phyloP scores from a whole-genome alignment of 2,329 filamentous ascomycete species.

The Chalaropsis thielavioides region DNA sequence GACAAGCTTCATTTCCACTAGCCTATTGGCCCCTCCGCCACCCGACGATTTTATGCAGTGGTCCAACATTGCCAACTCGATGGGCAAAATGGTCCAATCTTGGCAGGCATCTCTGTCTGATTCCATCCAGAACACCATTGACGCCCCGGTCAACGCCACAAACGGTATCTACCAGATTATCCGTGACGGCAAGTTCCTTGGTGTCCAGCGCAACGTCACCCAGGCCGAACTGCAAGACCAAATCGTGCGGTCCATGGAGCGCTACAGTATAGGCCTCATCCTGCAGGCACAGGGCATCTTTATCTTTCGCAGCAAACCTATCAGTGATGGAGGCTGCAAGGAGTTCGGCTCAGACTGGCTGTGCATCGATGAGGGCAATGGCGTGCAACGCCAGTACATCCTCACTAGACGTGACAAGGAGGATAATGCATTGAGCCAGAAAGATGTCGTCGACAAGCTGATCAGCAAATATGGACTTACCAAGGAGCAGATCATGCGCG shows the following conservation, averaged over 20 bases:
- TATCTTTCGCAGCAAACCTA: background rate
- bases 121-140: slow-evolving; percentile 11
- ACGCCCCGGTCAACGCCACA: slow-evolving; percentile 13
- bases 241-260: slow-evolving; percentile 7
- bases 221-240: slow-evolving; percentile 16
- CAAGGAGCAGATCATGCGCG: background rate
- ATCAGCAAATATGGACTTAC: slow-evolving; percentile 13
- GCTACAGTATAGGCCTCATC: slow-evolving; percentile 12
- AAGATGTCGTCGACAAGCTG: slow-evolving; percentile 10
- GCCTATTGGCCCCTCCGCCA: slow-evolving; percentile 6
- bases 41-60: slow-evolving; percentile 10
- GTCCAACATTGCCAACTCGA: slow-evolving; percentile 7
- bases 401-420: slow-evolving; percentile 8
- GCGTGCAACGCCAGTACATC: background rate
- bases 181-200: slow-evolving; percentile 17
- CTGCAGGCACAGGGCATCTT: slow-evolving; percentile 12
- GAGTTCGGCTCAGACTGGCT: background rate
- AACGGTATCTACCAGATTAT: slow-evolving; percentile 12
- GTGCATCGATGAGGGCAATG: slow-evolving; percentile 2
- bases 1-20: background rate
- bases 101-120: slow-evolving; percentile 11
- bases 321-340: background rate
- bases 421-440: background rate
- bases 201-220: slow-evolving; percentile 16
- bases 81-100: slow-evolving; percentile 12